phyloP scores from a whole-genome alignment of 1,139 yeast genomes.

The Protomyces macrosporus region DNA sequence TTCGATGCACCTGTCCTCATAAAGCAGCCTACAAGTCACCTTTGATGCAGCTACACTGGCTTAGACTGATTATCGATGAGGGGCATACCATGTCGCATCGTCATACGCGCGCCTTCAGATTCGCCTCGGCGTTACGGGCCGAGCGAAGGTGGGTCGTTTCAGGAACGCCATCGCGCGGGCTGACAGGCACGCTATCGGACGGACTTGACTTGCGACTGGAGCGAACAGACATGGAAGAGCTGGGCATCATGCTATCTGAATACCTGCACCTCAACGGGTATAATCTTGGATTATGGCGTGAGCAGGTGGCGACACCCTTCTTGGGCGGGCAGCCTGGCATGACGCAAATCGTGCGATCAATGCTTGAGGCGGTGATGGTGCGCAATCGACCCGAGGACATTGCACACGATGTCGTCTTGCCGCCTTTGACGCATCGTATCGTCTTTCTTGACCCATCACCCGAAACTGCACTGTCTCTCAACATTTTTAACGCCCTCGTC shows the following conservation, averaged over 20 bases:
- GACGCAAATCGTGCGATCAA: slow-evolving; percentile 40
- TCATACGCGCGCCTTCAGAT: slow-evolving; percentile 47
- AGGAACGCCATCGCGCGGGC: slow-evolving; percentile 70
- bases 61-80: slow-evolving; percentile 65
- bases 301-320: slow-evolving; percentile 49
- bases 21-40: slow-evolving; percentile 39
- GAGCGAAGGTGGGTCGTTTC: slow-evolving; percentile 70
- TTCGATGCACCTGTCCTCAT: slow-evolving; percentile 29
- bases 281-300: slow-evolving; percentile 49
- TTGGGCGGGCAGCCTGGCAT: slow-evolving; percentile 43
- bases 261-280: slow-evolving; percentile 60
- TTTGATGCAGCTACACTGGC: slow-evolving; percentile 54
- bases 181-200: slow-evolving; percentile 43
- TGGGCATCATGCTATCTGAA: slow-evolving; percentile 52
- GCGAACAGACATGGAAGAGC: slow-evolving; percentile 42
- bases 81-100: slow-evolving; percentile 60
- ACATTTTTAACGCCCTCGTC: slow-evolving; percentile 59
- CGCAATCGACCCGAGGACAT: slow-evolving; percentile 54
- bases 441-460: slow-evolving; percentile 56
- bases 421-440: slow-evolving; percentile 55
- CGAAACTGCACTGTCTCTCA: slow-evolving; percentile 56
- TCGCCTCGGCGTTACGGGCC: slow-evolving; percentile 48
- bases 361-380: slow-evolving; percentile 49
- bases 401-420: slow-evolving; percentile 53
- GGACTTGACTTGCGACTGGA: slow-evolving; percentile 20